phyloP scores from a whole-genome alignment of 2,329 filamentous ascomycete species.

The Rutstroemia sp. region DNA sequence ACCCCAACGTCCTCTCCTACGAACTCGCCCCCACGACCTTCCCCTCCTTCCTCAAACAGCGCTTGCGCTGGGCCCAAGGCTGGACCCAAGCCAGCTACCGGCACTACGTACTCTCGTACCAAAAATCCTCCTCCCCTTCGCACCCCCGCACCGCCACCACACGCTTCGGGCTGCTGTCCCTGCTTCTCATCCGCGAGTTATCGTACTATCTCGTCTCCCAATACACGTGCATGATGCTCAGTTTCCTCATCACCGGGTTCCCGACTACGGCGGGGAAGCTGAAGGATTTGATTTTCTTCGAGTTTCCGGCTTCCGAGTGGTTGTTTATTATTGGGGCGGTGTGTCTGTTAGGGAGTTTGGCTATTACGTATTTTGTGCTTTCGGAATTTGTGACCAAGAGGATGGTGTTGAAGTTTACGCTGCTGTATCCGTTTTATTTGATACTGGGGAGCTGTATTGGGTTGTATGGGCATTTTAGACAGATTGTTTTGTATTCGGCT shows the following conservation, averaged over 20 bases:
- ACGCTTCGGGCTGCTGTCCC: conserved; percentile 38
- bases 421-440: conserved; percentile 37
- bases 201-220: conserved; percentile 43
- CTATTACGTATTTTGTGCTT: conserved; percentile 38
- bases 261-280: conserved; percentile 32
- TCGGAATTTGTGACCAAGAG: conserved; percentile 37
- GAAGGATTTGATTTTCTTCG: conserved; percentile 38
- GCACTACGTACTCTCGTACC: conserved; percentile 37
- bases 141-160: conserved; percentile 31
- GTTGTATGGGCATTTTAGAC: conserved; percentile 11
- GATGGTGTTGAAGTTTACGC: conserved; percentile 36
- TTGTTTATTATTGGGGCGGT: conserved; percentile 36
- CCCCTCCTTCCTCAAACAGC: conserved; percentile 40
- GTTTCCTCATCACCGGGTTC: conserved; percentile 38
- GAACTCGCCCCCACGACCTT: conserved; percentile 40
- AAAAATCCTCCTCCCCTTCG: conserved; percentile 24
- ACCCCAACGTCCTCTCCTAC: conserved; percentile 41
- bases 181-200: conserved; percentile 38
- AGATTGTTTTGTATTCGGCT: conserved; percentile 33
- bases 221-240: conserved; percentile 38
- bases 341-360: conserved; percentile 37
- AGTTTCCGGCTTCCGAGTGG: conserved; percentile 41
- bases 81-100: conserved; percentile 41
- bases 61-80: conserved; percentile 42
- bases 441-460: conserved; percentile 1